Conservation (phyloP, 495 filamentous ascomycete genomes). For the Penicillium turbatum region DNA sequence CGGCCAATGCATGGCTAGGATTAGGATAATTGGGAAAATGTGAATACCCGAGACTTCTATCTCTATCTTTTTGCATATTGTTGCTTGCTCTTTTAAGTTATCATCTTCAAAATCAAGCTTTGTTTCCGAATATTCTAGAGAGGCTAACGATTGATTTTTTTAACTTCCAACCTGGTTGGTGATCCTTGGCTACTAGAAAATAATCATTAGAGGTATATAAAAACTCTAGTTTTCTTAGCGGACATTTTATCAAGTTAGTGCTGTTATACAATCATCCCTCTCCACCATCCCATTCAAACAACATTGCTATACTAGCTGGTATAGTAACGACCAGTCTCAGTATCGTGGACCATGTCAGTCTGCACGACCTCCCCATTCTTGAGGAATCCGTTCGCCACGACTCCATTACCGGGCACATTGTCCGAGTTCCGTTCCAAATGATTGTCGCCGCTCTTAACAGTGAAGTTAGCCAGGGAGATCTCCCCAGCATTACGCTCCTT, state of each 20-base stretch:
- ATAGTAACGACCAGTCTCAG: slow-evolving; percentile 26
- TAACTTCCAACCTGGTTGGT: too few relatives aligned
- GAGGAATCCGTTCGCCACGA: slow-evolving; percentile 44
- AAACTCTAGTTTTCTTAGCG: neutral
- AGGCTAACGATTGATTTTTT: neutral
- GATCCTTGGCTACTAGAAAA: too few relatives aligned
- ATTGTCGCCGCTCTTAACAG: slow-evolving; percentile 53
- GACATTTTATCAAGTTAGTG: neutral
- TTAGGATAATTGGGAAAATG: neutral
- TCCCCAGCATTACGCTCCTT: slow-evolving; percentile 43
- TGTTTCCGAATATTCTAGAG: neutral
- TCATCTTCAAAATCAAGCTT: neutral
- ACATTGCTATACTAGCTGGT: neutral
- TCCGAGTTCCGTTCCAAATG: slow-evolving; percentile 30
- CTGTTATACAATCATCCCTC: neutral
- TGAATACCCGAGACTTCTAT: neutral
- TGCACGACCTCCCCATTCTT: slow-evolving; percentile 43
- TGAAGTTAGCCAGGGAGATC: slow-evolving; percentile 56
- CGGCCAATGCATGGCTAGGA: neutral
- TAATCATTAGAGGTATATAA: too few relatives aligned
- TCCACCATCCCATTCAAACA: neutral
- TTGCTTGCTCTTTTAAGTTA: neutral
- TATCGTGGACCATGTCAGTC: slow-evolving; percentile 48
- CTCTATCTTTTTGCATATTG: neutral
- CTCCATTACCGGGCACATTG: slow-evolving; percentile 37